Base-by-base conservation (phyloP, 208 protist species). In the Leishmania amazonensis region DNA sequence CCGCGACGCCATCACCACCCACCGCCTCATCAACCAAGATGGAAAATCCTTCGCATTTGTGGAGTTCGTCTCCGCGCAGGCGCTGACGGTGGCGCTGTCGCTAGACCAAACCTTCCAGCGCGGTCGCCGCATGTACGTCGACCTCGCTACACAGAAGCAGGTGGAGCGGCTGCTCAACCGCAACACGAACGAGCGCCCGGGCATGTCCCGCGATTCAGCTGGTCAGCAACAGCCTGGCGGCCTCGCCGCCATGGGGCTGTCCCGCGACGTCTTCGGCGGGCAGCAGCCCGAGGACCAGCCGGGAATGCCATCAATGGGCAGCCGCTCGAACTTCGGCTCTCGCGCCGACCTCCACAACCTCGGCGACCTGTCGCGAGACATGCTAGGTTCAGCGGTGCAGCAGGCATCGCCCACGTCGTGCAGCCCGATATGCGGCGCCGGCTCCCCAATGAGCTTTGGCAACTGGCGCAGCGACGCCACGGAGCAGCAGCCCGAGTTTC, bases 41-140 rank as follows among this genome's bases (percentile, higher is more conserved):
- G 90, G 90, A 45, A 93, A 93, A 78, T 92, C 89, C 64, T 97
- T 97, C 75, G 94, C 94, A 3, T 94, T 95, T 84, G 93, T 97
- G 11, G 92, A 97, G 83, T 95, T 97, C 76, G 93, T 88, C 57
- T 90, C 89, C 28, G 73, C 83, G 15, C 85, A 95, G 75, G 92
- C 94, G 38, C 84, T 96, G n/a, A 78, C 71, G 13, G 88, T 93
- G 49, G 94, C 91, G 45, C 88, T 95, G n/a, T 75, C 89, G 17
- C 80, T 94, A 81, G 89, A 96, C 84, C 79, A 89, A 45, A 91
- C 83, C 62, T 86, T 89, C 74, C 84, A 91, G 73, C 85, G 88
- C 51, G 91, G 89, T 38, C 91, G 94, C n/a, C 86, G 85, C 57
- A 89, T 97, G 77, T 93, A 95, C 84, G 91, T 96, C 67, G 92